These are phyloP conservation scores for Arthroderma sp. DNA, from an alignment of 2,329 filamentous ascomycete genomes.

Conservation along the genomic window DNA sequence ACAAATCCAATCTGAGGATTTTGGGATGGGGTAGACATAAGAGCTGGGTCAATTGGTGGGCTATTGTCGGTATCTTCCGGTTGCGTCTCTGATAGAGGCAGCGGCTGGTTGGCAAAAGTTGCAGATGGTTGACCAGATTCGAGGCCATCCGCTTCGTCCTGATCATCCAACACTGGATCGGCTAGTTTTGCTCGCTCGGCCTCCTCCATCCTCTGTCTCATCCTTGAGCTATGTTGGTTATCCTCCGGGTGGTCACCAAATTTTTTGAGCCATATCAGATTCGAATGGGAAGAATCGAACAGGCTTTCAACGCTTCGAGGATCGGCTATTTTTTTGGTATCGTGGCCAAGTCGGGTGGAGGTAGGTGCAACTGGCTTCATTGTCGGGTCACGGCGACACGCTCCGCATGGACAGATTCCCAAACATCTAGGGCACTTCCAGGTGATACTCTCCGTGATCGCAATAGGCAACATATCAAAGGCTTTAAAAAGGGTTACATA, in stretches of 20 bases:
- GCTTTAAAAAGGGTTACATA: slow-evolving; percentile 87
- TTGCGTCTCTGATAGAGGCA: slow-evolving; percentile 1
- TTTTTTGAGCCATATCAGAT: slow-evolving; percentile 66
- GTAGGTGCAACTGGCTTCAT: slow-evolving; percentile 74
- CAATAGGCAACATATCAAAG: slow-evolving; percentile 78
- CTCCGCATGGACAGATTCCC: slow-evolving; percentile 74
- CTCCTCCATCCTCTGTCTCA: slow-evolving; percentile 39
- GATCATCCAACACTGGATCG: slow-evolving; percentile 33
- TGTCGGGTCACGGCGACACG: slow-evolving; percentile 56
- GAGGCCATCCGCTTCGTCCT: slow-evolving; percentile 20
- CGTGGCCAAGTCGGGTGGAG: slow-evolving; percentile 75
- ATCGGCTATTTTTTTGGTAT: slow-evolving; percentile 82
- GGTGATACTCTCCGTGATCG: slow-evolving; percentile 62
- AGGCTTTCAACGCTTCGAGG: slow-evolving; percentile 78
- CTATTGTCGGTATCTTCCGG: slow-evolving; percentile 10
- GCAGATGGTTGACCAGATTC: slow-evolving; percentile 14
- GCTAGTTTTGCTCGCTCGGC: slow-evolving; percentile 39
- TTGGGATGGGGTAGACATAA: slow-evolving; percentile 13
- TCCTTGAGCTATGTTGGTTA: slow-evolving; percentile 22
- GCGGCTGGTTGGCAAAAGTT: not conserved
- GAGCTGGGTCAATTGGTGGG: slow-evolving; percentile 32
- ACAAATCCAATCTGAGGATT: slow-evolving; percentile 10
- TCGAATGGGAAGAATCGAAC: slow-evolving; percentile 82
- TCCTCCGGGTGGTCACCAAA: slow-evolving; percentile 33
- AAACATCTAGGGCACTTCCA: slow-evolving; percentile 87